Conservation (phyloP, 805 yeast species). For the Lipomyces chichibuensis region DNA sequence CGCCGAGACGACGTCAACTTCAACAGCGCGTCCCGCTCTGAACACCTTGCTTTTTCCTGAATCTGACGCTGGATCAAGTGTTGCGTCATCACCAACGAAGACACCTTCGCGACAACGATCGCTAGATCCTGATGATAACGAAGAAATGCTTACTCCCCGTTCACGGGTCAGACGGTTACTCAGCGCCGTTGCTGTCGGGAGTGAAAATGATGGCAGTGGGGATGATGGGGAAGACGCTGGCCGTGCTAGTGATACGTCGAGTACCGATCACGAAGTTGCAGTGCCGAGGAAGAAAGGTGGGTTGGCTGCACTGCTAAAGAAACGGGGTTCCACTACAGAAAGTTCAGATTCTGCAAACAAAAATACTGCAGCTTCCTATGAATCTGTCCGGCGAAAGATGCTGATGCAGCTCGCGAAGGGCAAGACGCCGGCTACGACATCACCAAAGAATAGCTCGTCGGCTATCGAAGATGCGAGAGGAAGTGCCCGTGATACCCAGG, state of each 20-base stretch:
- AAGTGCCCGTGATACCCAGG: not conserved
- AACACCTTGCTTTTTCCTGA: not conserved
- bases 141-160: conserved; percentile 4
- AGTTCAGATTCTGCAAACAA: not conserved
- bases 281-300: conserved; percentile 7
- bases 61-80: not conserved
- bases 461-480: not conserved
- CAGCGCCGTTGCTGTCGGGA: not conserved
- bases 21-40: not conserved
- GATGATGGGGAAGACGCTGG: not conserved
- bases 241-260: not conserved
- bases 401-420: conserved; percentile 5
- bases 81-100: not conserved
- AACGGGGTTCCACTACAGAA: not conserved
- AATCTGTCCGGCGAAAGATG: not conserved
- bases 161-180: conserved; percentile 2
- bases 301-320: conserved; percentile 2
- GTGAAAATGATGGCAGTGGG: not conserved
- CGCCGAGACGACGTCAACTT: no score
- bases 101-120: not conserved
- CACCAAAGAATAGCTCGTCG: not conserved
- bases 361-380: not conserved
- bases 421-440: not conserved
- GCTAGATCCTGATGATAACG: not conserved
- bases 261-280: conserved; percentile 2